Evolutionary conservation across 345 rosid species (phyloP).

Genomic region (Eucalyptus urophylla): DNA sequence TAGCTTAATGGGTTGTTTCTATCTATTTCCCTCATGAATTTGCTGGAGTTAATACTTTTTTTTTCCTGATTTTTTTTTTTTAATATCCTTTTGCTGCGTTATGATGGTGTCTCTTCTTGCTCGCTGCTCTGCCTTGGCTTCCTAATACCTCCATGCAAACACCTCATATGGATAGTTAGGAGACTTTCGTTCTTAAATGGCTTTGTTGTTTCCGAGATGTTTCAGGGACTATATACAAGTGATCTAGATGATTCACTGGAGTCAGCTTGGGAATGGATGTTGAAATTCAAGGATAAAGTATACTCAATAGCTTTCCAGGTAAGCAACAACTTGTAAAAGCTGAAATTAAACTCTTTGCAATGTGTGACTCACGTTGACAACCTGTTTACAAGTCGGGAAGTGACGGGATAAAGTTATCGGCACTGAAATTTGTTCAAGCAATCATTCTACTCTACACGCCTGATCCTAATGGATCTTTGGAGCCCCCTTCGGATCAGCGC

Average conservation of each 20-base stretch:
- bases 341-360: neutral
- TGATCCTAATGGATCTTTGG: slow-evolving; percentile 51
- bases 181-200: neutral
- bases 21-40: neutral
- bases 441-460: slow-evolving; percentile 84
- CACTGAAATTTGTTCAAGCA: slow-evolving; percentile 84
- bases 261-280: slow-evolving; percentile 76
- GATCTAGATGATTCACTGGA: slow-evolving; percentile 49
- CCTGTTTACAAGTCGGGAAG: slow-evolving; percentile 51
- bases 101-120: neutral
- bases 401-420: slow-evolving; percentile 63
- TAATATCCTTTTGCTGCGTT: neutral
- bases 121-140: neutral
- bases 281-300: slow-evolving; percentile 78
- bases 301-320: slow-evolving; percentile 76
- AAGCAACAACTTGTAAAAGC: neutral
- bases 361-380: slow-evolving; percentile 10
- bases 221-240: slow-evolving; percentile 67
- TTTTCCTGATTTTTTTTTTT: neutral
- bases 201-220: slow-evolving; percentile 1
- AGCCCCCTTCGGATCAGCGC: slow-evolving; percentile 30
- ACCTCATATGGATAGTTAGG: neutral
- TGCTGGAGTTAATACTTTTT: neutral
- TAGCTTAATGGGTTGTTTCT: neutral
- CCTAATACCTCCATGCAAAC: neutral